phyloP scores from a whole-genome alignment of 1,139 yeast species.

The Geotrichum reessii region DNA sequence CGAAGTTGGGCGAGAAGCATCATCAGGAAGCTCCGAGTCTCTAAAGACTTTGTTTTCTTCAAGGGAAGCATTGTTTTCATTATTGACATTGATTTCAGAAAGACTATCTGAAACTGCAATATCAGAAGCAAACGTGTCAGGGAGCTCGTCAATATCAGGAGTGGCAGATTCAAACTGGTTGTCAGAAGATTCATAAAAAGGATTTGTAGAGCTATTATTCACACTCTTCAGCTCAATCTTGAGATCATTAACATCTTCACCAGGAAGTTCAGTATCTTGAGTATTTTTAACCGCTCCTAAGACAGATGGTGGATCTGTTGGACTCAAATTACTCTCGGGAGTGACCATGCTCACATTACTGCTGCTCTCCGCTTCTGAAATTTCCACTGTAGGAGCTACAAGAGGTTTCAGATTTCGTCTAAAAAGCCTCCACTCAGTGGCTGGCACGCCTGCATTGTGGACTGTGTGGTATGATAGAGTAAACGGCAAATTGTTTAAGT shows the following conservation, averaged over 20 bases:
- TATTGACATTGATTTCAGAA: background rate
- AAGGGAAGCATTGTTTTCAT: background rate
- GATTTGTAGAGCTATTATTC: background rate
- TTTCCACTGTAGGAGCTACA: background rate
- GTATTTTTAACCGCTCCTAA: background rate
- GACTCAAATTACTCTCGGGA: background rate
- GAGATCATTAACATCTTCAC: background rate
- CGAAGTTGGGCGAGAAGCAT: background rate
- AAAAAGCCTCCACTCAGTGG: conserved; percentile 7
- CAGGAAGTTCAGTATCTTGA: background rate
- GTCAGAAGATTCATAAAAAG: background rate
- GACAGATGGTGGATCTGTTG: background rate
- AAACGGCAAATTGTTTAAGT: background rate
- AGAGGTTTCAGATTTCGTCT: background rate
- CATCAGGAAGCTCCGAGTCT: background rate
- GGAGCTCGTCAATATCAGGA: background rate
- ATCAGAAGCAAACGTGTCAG: background rate
- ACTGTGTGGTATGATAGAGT: background rate
- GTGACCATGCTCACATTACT: background rate
- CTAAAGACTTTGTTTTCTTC: background rate
- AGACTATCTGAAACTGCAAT: background rate
- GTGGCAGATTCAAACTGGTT: background rate
- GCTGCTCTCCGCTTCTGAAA: background rate
- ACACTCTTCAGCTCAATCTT: background rate
- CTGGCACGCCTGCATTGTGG: conserved; percentile 5